Base-by-base conservation (phyloP, 768 basidiomycete genomes). In the Cyclocybe cylindracea region DNA sequence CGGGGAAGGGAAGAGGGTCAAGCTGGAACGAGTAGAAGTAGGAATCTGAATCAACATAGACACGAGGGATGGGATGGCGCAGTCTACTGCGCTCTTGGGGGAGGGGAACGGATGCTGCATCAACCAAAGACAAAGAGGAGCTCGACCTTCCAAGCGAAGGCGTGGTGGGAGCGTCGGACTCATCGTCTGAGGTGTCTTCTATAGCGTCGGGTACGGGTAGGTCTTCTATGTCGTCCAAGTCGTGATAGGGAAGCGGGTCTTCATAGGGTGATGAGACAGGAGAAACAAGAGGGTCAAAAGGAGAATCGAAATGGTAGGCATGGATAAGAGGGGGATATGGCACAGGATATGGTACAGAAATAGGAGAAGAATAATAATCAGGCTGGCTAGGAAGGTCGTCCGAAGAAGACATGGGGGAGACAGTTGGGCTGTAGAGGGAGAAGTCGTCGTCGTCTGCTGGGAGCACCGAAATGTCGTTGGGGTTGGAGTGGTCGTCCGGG, bases 101-200 rank as follows among this genome's bases (percentile, higher is more conserved):
- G 47, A 80, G 74, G 14, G 82, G 72, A 32, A 78, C 69, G 49
- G 78, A 76, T 48, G 80, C 73, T 44, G 79, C 72, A 63, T 84
- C 80, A 39, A 74, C 58, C 46, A 81, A 72, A 48, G 76, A 75
- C 54, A 84, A 66, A 43, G 83, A 79, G 13, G 83, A 78, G 57
- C 74, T 76, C 38, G 87, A 87, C 56, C 76, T 76, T 58, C 78
- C 76, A 42, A 82, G 59, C 38, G 80, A 85, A 43, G 85, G 87
- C 6, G 87, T 85, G 8, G 80, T 78, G 8, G 76, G 80, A 4
- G 79, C 71, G 60, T 91, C 89, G 11, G 89, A 89, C 74, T 91
- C 90, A 72, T 91, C 89, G 71, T 91, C 90, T 40, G 89, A 91
- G 35, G 79, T 82, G 68, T 91, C 89, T 66, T 91, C 89, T 77